Conservation (phyloP, 768 basidiomycete species). For the Pisolithus albus region DNA sequence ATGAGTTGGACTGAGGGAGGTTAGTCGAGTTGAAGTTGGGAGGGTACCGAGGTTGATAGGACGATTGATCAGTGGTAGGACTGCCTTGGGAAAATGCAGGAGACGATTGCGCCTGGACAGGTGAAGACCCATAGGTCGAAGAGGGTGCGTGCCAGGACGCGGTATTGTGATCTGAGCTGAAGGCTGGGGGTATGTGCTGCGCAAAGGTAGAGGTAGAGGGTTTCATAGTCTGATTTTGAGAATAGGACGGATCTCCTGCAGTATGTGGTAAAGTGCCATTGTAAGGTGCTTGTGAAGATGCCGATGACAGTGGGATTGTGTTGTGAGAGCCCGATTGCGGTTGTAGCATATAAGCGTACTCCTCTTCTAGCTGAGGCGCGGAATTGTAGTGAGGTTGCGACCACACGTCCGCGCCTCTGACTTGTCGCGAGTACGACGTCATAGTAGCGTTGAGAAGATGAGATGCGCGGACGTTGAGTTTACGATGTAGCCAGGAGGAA, state of each 20-base stretch:
- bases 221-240: slow-evolving; percentile 8
- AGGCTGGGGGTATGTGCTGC: slow-evolving; percentile 8
- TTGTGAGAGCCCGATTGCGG: not conserved
- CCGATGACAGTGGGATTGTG: slow-evolving; percentile 10
- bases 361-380: slow-evolving; percentile 25
- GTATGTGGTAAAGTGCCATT: not conserved
- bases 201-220: slow-evolving; percentile 7
- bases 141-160: slow-evolving; percentile 10
- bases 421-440: slow-evolving; percentile 16
- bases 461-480: too few species aligned
- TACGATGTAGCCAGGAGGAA: too few species aligned
- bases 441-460: slow-evolving; percentile 6
- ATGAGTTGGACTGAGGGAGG: slow-evolving; percentile 10
- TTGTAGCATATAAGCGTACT: slow-evolving; percentile 12
- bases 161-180: slow-evolving; percentile 6
- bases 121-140: slow-evolving; percentile 8
- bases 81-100: slow-evolving; percentile 9
- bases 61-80: slow-evolving; percentile 9
- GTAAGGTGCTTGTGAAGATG: not conserved
- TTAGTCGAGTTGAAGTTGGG: slow-evolving; percentile 2
- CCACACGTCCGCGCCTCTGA: slow-evolving; percentile 11
- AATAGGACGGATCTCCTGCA: slow-evolving; percentile 7
- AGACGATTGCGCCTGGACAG: slow-evolving; percentile 7
- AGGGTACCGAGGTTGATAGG: slow-evolving; percentile 13
- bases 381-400: slow-evolving; percentile 7